These are phyloP conservation scores for Aspergillus arachidicola DNA, from an alignment of 2,329 filamentous ascomycete genomes.

Conservation along the genomic window DNA sequence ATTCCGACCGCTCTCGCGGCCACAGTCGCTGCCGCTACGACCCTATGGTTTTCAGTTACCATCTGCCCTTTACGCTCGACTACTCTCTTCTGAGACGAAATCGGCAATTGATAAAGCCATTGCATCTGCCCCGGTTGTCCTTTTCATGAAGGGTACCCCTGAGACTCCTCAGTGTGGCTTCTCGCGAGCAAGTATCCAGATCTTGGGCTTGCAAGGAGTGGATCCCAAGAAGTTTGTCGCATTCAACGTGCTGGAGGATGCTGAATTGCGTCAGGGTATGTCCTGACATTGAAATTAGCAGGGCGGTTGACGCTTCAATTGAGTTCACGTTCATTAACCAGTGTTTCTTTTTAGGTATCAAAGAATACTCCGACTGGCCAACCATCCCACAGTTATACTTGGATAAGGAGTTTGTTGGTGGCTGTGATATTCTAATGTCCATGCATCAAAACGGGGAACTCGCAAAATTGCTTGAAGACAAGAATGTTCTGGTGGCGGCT, in stretches of 20 bases:
- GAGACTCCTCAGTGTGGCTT: slow-evolving; percentile 96
- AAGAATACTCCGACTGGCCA: slow-evolving; percentile 99
- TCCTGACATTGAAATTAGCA: slow-evolving; percentile 7
- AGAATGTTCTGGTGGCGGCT: slow-evolving; percentile 75
- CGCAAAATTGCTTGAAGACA: slow-evolving; percentile 88
- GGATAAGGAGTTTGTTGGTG: slow-evolving; percentile 92
- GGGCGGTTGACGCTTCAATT: neutral
- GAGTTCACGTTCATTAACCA: slow-evolving; percentile 6
- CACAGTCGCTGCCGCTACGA: slow-evolving; percentile 26
- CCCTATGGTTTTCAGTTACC: slow-evolving; percentile 41
- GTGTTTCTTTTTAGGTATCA: slow-evolving; percentile 70
- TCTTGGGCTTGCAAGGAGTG: slow-evolving; percentile 90
- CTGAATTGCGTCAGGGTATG: slow-evolving; percentile 78
- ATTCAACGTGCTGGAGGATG: slow-evolving; percentile 94
- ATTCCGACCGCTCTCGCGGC: slow-evolving; percentile 34
- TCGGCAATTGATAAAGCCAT: slow-evolving; percentile 90
- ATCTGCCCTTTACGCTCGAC: slow-evolving; percentile 51
- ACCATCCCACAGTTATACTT: slow-evolving; percentile 97
- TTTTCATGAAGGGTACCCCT: slow-evolving; percentile 99
- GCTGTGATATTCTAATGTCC: slow-evolving; percentile 93
- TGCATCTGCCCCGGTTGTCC: slow-evolving; percentile 81
- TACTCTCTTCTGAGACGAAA: slow-evolving; percentile 78
- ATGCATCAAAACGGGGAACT: slow-evolving; percentile 98
- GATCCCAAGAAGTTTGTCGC: slow-evolving; percentile 96
- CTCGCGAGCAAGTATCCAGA: slow-evolving; percentile 91